Conservation (phyloP, 2,329 filamentous ascomycete species). For the Fusarium sp. region DNA sequence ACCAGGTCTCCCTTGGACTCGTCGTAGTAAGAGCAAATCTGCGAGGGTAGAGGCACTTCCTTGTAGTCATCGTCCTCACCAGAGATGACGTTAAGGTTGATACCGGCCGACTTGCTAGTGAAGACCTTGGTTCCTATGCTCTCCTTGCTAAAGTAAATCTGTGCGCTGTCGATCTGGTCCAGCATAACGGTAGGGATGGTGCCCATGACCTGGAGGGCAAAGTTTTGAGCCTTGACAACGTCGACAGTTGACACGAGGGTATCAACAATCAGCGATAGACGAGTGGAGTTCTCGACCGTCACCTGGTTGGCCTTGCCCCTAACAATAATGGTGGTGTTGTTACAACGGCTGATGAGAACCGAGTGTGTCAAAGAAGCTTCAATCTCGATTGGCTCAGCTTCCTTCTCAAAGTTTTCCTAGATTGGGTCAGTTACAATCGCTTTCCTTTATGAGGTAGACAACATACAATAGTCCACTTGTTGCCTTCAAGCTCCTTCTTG, state of each 20-base stretch:
- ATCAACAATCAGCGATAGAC: constrained; percentile 88
- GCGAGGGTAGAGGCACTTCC: constrained; percentile 88
- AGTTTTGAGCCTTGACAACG: constrained; percentile 94
- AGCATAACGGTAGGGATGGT: constrained; percentile 87
- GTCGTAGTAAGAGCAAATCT: constrained; percentile 83
- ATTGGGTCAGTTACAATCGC: constrained; percentile 9
- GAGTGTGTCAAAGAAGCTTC: constrained; percentile 87
- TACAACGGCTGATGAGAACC: constrained; percentile 91
- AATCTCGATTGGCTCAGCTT: constrained; percentile 79
- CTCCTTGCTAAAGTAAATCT: constrained; percentile 86
- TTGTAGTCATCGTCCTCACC: constrained; percentile 83
- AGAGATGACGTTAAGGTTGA: constrained; percentile 87
- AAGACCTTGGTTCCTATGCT: constrained; percentile 85
- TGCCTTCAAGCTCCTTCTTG: constrained; percentile 83
- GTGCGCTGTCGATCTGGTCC: constrained; percentile 92
- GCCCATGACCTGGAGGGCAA: constrained; percentile 92
- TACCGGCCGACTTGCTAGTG: constrained; percentile 85
- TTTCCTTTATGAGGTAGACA: not conserved
- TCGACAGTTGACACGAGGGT: constrained; percentile 91
- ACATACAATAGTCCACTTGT: constrained; percentile 90
- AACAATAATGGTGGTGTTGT: constrained; percentile 88
- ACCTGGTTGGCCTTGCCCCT: constrained; percentile 97
- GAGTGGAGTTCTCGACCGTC: constrained; percentile 89
- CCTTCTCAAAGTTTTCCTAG: constrained; percentile 91
- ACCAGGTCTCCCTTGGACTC: constrained; percentile 78